A percentile compares a stretch with the other conserved stretches of the same genome.
Evolutionary conservation across 371 early-diverging fungal genomes (phyloP).

Genomic region (Mucor indicus): DNA sequence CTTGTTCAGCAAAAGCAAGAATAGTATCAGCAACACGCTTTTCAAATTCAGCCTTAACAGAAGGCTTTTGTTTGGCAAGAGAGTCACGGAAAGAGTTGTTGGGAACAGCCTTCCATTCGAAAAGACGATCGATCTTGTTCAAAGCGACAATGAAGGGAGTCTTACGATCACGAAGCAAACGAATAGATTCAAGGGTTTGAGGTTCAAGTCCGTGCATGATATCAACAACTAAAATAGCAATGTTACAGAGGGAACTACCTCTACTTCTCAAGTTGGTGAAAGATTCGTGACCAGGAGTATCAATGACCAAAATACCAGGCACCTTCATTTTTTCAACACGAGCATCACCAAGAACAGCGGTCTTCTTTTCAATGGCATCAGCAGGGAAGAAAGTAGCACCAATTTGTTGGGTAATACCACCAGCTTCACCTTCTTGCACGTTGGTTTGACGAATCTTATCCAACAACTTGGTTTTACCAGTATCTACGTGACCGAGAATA

Average conservation of each 20-base stretch:
- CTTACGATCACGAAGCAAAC: slow-evolving; percentile 91
- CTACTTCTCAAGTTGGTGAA: slow-evolving; percentile 98
- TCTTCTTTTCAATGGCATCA: slow-evolving; percentile 91
- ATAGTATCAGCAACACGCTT: slow-evolving; percentile 82
- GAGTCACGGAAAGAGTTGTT: slow-evolving; percentile 84
- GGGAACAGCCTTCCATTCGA: slow-evolving; percentile 90
- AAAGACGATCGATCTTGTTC: slow-evolving; percentile 99
- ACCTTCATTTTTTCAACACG: slow-evolving; percentile 67
- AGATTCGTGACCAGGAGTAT: slow-evolving; percentile 99
- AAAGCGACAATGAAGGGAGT: slow-evolving; percentile 99
- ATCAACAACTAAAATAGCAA: slow-evolving; percentile 99
- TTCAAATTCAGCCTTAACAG: slow-evolving; percentile 89
- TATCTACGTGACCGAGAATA: slow-evolving; percentile 99
- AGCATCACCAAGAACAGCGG: slow-evolving; percentile 64
- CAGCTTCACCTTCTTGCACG: slow-evolving; percentile 99
- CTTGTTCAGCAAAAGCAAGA: slow-evolving; percentile 95
- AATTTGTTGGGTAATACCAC: slow-evolving; percentile 99
- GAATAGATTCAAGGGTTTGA: slow-evolving; percentile 98
- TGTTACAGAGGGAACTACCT: slow-evolving; percentile 99
- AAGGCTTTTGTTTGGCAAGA: slow-evolving; percentile 73
- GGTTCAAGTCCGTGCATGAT: slow-evolving; percentile 99
- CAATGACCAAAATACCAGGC: slow-evolving; percentile 99
- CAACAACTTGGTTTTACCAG: slow-evolving; percentile 98
- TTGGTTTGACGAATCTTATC: slow-evolving; percentile 99
- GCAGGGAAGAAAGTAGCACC: slow-evolving; percentile 99